Base-by-base conservation (phyloP, 139 green algal genomes). In the Medakamo hakoo region DNA sequence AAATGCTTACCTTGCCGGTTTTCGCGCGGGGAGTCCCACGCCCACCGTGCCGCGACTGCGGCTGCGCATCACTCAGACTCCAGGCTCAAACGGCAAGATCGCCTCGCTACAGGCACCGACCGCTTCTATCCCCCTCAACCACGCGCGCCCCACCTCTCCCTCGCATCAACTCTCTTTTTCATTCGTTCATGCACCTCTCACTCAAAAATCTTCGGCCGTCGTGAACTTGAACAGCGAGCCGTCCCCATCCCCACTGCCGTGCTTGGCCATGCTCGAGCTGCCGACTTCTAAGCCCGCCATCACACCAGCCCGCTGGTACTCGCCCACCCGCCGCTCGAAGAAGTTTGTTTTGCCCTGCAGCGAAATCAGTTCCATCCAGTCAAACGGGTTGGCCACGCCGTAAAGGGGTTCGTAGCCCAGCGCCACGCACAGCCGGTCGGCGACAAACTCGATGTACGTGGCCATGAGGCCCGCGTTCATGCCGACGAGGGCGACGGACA, bases 331-430 rank as follows among this genome's bases (percentile, higher is more conserved):
- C 65, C 85, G 77, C 78, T 92, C 85, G 67, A 92, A 92, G 70
- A 92, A 92, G 71, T 92, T 92, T 27, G 85, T 88, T 77, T 92
- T 84, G 56, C 78, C 72, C 73, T 89, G 84, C 21, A 93, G 71
- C 16, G 82, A 90, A 58, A 93, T 93, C 60, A 88, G 74, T 66
- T 93, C 84, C 85, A 93, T 93, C 78, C 78, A 93, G 71, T 93
- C 85, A 62, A 93, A 93, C 22, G 85, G 85, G 74, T 93, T 93
- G 26, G 29, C 14, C 9, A 65, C 58, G 40, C 85, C 70, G 75
- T 88, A 93, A 29, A 81, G 62, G 70, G 79, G 80, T 20, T 71
- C 30, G 63, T 76, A 71, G 2, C 80, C 78, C 25, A 89, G 68
- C 22, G 69, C 73, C 27, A 77, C 66, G 63, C 90, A 70, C 59